Evolutionary conservation across 768 basidiomycete genomes (phyloP).

Genomic region (Cystofilobasidium macerans): DNA sequence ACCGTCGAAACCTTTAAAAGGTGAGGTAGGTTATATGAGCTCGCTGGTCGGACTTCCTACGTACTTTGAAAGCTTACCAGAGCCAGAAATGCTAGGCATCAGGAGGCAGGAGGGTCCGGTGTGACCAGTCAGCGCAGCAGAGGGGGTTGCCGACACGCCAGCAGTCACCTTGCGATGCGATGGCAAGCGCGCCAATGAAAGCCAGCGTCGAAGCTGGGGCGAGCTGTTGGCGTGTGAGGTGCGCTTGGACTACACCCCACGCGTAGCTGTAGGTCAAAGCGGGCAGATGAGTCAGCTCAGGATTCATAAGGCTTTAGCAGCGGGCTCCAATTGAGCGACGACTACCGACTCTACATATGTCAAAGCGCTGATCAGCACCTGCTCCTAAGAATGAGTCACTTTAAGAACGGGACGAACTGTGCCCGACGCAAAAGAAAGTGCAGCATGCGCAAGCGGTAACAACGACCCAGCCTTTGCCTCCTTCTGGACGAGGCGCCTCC

Average conservation of each 20-base stretch:
- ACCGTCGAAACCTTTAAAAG: no score
- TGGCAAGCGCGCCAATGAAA: neutral
- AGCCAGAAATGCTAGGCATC: conserved; percentile 6
- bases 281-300: neutral
- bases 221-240: neutral
- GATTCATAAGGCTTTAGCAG: no score
- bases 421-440: neutral
- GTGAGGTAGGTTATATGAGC: no score
- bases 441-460: neutral
- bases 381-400: no score
- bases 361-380: no score
- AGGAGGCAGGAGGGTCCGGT: no score
- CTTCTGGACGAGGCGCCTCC: neutral
- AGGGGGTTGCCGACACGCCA: no score
- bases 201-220: neutral
- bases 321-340: no score
- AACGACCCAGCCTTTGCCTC: neutral
- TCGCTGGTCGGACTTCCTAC: no score
- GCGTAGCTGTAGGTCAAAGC: neutral
- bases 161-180: neutral
- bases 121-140: no score
- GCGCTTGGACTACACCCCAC: neutral
- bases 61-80: no score
- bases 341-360: no score
- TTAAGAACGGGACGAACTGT: neutral